phyloP scores from a whole-genome alignment of 768 basidiomycete genomes.

The Cubamyces lactineus region DNA sequence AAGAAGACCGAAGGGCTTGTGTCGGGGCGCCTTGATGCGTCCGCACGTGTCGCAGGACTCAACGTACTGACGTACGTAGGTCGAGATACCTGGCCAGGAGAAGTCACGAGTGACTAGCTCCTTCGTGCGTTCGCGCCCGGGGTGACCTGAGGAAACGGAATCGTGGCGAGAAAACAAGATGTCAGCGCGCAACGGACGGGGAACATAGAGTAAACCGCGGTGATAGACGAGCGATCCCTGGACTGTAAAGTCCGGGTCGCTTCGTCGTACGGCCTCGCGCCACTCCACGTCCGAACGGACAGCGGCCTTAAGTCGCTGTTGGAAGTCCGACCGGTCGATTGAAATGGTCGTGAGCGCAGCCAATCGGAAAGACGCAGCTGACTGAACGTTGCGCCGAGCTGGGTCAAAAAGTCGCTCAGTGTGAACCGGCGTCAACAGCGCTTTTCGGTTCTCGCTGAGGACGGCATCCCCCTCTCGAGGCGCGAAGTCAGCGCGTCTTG shows the following conservation, averaged over 20 bases:
- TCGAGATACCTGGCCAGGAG: conserved; percentile 25
- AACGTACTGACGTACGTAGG: conserved; percentile 37
- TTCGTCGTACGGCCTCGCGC: conserved; percentile 10
- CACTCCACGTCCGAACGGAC: conserved; percentile 12
- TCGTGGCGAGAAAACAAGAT: conserved; percentile 43
- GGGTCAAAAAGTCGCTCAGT: conserved; percentile 7
- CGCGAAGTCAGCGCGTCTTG: conserved; percentile 28
- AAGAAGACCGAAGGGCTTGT: conserved; percentile 35
- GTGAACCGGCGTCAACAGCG: conserved; percentile 12
- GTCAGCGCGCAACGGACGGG: conserved; percentile 33
- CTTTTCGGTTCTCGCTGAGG: conserved; percentile 6
- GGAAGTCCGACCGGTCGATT: conserved; percentile 1
- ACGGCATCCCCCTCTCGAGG: conserved; percentile 25
- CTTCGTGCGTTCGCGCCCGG: conserved; percentile 40
- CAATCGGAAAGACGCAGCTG: background rate
- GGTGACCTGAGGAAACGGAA: conserved; percentile 43
- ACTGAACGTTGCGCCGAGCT: background rate
- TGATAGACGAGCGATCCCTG: conserved; percentile 29
- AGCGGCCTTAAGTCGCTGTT: conserved; percentile 4
- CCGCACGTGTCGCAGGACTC: conserved; percentile 35
- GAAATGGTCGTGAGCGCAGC: conserved; percentile 3
- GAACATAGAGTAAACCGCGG: conserved; percentile 37
- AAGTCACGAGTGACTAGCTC: conserved; percentile 41
- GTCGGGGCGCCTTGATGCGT: conserved; percentile 33
- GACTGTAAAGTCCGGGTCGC: conserved; percentile 24